A percentile compares a stretch with the other conserved stretches of the same genome.
These are phyloP conservation scores for Ceratocystis eucalypticola DNA, from an alignment of 2,329 filamentous ascomycete species.

Conservation along the genomic window DNA sequence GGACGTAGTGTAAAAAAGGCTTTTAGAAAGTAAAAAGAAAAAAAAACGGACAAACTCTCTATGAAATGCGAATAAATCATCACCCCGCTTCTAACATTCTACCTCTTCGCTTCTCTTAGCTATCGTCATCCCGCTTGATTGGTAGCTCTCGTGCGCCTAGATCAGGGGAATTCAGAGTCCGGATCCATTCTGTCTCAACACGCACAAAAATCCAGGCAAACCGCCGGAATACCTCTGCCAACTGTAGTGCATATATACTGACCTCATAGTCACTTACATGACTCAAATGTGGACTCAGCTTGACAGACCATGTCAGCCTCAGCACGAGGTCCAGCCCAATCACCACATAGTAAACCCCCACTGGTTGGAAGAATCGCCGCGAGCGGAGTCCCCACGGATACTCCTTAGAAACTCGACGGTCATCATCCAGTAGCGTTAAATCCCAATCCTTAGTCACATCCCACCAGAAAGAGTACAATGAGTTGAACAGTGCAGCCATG, in stretches of 20 bases:
- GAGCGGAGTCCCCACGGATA: conserved; percentile 67
- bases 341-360: conserved; percentile 67
- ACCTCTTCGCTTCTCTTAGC: conserved; percentile 20
- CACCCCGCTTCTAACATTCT: background rate
- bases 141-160: conserved; percentile 61
- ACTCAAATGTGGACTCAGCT: conserved; percentile 68
- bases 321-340: conserved; percentile 67
- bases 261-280: conserved; percentile 77
- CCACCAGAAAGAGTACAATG: conserved; percentile 96
- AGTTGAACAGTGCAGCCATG: conserved; percentile 64
- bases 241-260: conserved; percentile 76
- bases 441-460: conserved; percentile 97
- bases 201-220: conserved; percentile 98
- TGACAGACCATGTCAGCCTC: conserved; percentile 82
- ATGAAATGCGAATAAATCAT: background rate
- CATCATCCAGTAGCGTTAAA: conserved; percentile 59
- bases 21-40: background rate
- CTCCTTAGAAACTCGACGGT: conserved; percentile 43
- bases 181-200: conserved; percentile 84
- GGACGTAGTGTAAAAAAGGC: background rate
- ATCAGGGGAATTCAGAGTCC: conserved; percentile 50
- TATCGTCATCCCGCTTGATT: conserved; percentile 40
- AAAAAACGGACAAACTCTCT: background rate
- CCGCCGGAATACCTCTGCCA: conserved; percentile 71
- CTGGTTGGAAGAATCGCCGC: conserved; percentile 56